Conservation (phyloP, 768 basidiomycete genomes). For the Pleurotus platypus region DNA sequence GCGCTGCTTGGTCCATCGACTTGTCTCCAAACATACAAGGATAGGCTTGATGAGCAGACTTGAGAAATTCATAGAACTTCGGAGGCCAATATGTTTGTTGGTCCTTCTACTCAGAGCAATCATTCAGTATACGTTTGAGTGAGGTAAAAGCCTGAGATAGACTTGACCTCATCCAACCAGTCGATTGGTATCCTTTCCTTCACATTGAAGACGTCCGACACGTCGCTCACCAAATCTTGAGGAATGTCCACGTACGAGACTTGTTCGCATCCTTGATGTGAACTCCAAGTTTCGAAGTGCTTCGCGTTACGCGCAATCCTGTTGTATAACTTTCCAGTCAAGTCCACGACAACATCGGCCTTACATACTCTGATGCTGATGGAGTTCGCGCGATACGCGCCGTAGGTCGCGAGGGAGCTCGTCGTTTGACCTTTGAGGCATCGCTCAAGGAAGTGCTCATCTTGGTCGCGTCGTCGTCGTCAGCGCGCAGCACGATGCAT, state of each 20-base stretch:
- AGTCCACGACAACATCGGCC: not conserved
- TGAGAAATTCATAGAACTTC: slow-evolving; percentile 24
- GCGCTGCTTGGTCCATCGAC: slow-evolving; percentile 5
- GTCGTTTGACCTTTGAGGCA: slow-evolving; percentile 9
- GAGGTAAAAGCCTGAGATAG: not conserved
- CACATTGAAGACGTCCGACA: slow-evolving; percentile 35
- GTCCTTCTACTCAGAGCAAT: too few species aligned
- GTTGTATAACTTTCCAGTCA: not conserved
- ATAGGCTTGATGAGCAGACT: slow-evolving; percentile 19
- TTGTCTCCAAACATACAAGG: slow-evolving; percentile 37
- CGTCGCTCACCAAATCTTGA: slow-evolving; percentile 28
- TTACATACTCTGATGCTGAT: slow-evolving; percentile 45
- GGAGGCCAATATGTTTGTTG: not conserved
- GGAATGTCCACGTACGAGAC: slow-evolving; percentile 45
- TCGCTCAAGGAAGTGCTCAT: slow-evolving; percentile 13
- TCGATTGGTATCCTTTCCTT: slow-evolving; percentile 29
- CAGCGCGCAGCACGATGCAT: too few species aligned
- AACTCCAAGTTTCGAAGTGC: slow-evolving; percentile 49
- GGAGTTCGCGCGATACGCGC: slow-evolving; percentile 25
- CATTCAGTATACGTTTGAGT: too few species aligned
- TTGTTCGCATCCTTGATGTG: slow-evolving; percentile 46
- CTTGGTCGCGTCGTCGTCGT: not conserved
- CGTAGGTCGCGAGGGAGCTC: slow-evolving; percentile 8
- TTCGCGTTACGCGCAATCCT: slow-evolving; percentile 48
- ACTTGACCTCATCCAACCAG: slow-evolving; percentile 39